These are phyloP conservation scores for Penicillium macrosclerotiorum DNA, from an alignment of 495 filamentous ascomycete species.

Conservation along the genomic window DNA sequence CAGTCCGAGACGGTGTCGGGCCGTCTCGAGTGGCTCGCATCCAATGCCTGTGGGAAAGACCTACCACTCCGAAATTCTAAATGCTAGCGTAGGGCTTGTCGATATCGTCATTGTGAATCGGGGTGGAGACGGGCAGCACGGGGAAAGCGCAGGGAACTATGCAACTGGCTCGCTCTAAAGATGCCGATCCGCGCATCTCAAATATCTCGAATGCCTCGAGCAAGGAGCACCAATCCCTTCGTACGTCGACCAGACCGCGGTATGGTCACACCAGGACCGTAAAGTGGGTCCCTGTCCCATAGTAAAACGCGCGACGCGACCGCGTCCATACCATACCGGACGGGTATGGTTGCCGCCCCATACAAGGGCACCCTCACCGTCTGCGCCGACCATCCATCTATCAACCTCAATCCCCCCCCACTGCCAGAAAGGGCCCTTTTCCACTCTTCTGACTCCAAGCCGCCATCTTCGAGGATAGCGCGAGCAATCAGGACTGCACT, in stretches of 20 bases:
- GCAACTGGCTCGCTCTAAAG: no score
- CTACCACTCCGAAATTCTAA: no score
- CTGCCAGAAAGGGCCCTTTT: slow-evolving; percentile 8
- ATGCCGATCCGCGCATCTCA: slow-evolving; percentile 7
- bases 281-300: neutral
- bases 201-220: slow-evolving; percentile 20
- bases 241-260: slow-evolving; percentile 8
- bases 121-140: no score
- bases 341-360: slow-evolving; percentile 5
- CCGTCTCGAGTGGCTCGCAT: no score
- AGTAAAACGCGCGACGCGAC: slow-evolving; percentile 32
- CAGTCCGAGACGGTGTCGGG: no score
- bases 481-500: no score
- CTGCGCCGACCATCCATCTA: slow-evolving; percentile 16
- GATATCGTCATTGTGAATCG: no score
- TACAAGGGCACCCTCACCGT: slow-evolving; percentile 15
- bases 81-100: no score
- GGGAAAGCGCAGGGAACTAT: no score
- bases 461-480: neutral
- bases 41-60: no score
- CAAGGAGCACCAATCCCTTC: slow-evolving; percentile 16
- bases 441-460: neutral
- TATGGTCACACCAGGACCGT: slow-evolving; percentile 22
- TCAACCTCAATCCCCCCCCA: slow-evolving; percentile 23
- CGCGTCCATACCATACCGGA: slow-evolving; percentile 30